phyloP scores from a whole-genome alignment of 2,329 filamentous ascomycete species.

The Aphanoascus verrucosus region DNA sequence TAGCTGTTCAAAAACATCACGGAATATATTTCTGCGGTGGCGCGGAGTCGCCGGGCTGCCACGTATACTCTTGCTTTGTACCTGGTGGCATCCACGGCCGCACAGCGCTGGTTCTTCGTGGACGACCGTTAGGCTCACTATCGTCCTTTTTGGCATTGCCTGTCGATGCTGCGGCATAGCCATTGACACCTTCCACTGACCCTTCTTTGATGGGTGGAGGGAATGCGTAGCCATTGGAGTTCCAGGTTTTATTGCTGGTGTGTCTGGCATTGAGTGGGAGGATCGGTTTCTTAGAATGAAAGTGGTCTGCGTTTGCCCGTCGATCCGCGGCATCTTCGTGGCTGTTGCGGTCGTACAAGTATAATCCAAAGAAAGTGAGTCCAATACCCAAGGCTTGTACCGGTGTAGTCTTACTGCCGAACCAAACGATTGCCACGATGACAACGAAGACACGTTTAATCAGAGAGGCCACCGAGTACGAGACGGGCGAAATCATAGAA shows the following conservation, averaged over 20 bases:
- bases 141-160: constrained; percentile 34
- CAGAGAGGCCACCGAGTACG: constrained; percentile 88
- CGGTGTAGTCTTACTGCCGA: constrained; percentile 74
- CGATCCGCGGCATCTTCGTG: constrained; percentile 80
- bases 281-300: constrained; percentile 51
- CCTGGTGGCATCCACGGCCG: constrained; percentile 60
- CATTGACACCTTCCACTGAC: not conserved
- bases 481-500: constrained; percentile 89
- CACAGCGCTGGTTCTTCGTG: constrained; percentile 32
- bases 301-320: constrained; percentile 54
- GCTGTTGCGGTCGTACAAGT: constrained; percentile 88
- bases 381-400: constrained; percentile 75
- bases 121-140: constrained; percentile 36
- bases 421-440: constrained; percentile 89
- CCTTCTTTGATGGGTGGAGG: constrained; percentile 16
- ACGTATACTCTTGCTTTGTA: constrained; percentile 78
- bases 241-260: constrained; percentile 28
- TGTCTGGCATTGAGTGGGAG: constrained; percentile 50
- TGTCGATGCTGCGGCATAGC: constrained; percentile 9
- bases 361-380: constrained; percentile 83
- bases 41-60: constrained; percentile 44
- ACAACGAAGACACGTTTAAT: constrained; percentile 98
- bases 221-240: constrained; percentile 30
- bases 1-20: constrained; percentile 9
- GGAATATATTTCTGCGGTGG: constrained; percentile 14